Percentiles rank a stretch among this genome's conserved stretches.
Evolutionary conservation across 2,329 filamentous ascomycete species (phyloP).

Genomic region (Curvularia spicifera): DNA sequence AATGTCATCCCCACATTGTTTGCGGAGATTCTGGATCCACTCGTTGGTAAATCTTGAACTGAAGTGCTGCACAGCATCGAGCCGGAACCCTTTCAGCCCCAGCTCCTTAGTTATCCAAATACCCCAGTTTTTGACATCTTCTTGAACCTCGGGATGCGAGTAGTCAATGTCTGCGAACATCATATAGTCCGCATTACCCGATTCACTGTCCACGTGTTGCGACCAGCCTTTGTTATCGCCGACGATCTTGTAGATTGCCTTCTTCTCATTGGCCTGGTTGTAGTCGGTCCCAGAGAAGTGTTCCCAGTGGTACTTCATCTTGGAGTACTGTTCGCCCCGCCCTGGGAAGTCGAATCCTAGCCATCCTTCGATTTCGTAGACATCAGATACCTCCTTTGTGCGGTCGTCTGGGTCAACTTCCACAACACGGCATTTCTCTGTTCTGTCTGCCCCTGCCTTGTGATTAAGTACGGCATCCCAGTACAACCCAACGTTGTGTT

Average conservation of each 20-base stretch:
- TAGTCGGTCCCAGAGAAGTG: constrained; percentile 75
- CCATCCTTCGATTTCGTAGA: constrained; percentile 71
- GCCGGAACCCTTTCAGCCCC: constrained; percentile 68
- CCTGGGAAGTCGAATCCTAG: constrained; percentile 70
- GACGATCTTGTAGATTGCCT: constrained; percentile 70
- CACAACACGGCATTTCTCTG: constrained; percentile 66
- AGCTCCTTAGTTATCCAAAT: constrained; percentile 69
- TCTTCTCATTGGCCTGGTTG: constrained; percentile 62
- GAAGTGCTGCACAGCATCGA: constrained; percentile 77
- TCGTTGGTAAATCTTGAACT: constrained; percentile 69
- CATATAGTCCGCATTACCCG: constrained; percentile 72
- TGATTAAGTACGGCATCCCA: constrained; percentile 78
- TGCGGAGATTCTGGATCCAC: constrained; percentile 65
- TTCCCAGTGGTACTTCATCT: constrained; percentile 68
- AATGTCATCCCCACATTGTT: constrained; percentile 58
- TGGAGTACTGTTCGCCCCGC: constrained; percentile 64
- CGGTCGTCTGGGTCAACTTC: constrained; percentile 69
- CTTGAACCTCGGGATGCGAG: constrained; percentile 61
- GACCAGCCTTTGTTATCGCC: constrained; percentile 71
- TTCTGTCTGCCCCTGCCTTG: constrained; percentile 71
- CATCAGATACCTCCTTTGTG: constrained; percentile 59
- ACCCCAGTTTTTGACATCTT: constrained; percentile 70
- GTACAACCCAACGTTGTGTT: constrained; percentile 63
- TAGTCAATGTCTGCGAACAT: constrained; percentile 78
- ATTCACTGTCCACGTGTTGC: constrained; percentile 64